phyloP scores from a whole-genome alignment of 2,329 filamentous ascomycete genomes.

The Hymenoscyphus albidus region DNA sequence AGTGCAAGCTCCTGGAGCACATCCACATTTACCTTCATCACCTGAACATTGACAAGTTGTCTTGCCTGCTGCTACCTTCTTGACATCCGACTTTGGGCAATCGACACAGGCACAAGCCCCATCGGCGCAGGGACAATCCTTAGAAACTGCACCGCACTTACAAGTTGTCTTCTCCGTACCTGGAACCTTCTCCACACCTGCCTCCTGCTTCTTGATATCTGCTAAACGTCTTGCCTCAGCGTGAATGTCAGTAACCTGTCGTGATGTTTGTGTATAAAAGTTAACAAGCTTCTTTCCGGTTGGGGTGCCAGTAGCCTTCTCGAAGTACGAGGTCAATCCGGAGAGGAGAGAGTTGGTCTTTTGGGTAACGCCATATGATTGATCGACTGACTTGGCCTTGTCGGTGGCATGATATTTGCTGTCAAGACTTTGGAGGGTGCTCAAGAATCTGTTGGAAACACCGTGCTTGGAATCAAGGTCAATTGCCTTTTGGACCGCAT shows the following conservation, averaged over 20 bases:
- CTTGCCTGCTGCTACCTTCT: conserved; percentile 38
- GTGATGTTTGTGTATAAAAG: conserved; percentile 82
- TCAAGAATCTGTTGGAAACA: conserved; percentile 75
- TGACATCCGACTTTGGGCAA: conserved; percentile 45
- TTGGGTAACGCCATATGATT: conserved; percentile 75
- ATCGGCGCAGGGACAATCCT: conserved; percentile 43
- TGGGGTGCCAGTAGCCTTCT: conserved; percentile 83
- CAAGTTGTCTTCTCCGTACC: conserved; percentile 42
- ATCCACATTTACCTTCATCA: conserved; percentile 32
- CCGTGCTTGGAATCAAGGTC: conserved; percentile 87
- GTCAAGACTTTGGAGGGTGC: conserved; percentile 73
- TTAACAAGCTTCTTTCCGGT: conserved; percentile 82
- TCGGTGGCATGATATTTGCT: conserved; percentile 82
- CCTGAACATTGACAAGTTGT: conserved; percentile 38
- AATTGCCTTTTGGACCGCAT: conserved; percentile 76
- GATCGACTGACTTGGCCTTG: conserved; percentile 77
- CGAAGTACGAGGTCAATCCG: conserved; percentile 83
- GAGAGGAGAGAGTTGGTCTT: conserved; percentile 63
- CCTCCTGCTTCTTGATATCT: conserved; percentile 71
- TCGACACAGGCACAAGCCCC: conserved; percentile 45
- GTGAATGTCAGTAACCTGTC: conserved; percentile 93
- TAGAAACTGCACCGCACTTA: conserved; percentile 43
- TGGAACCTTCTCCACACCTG: conserved; percentile 41
- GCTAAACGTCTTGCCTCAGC: conserved; percentile 83
- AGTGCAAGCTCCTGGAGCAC: conserved; percentile 38